Base-by-base conservation (phyloP, 306 rosid species). In the Ormosia semicastrata region DNA sequence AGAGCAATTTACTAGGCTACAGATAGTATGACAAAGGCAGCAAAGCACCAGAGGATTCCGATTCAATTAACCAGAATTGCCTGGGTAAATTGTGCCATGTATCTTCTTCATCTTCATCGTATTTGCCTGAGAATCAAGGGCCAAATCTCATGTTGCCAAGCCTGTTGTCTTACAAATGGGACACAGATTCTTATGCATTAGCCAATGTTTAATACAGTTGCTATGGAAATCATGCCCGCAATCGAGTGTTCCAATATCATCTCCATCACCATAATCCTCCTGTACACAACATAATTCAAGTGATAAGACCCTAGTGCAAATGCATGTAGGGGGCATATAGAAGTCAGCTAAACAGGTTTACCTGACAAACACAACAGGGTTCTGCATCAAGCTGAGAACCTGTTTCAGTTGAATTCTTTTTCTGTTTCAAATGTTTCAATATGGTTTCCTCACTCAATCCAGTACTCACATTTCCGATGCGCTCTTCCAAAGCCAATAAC, bases 331-430 rank as follows among this genome's bases (percentile, higher is more conserved):
- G 24, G 8, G 44, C 8, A n/a, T 39, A 36, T 34, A 32, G 3
- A 49, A 60, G 29, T 67, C 71, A 58, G 13, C 18, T 5, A 64
- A n/a, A 17, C 3, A 58, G 17, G 32, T 3, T 76, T 85, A 94
- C 98, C 93, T 94, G 98, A 81, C 98, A 94, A 33, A 94, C 81
- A 79, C 93, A 90, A 69, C 98, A 94, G 3, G 98, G 94, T 84
- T 92, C 97, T 32, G 88, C 82, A 80, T 93, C 97, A 33, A 49
- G 41, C 72, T 80, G 85, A 64, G 82, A 52, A n/a, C 70, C 89
- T 33, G 34, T 63, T n/a, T 73, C 85, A 72, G 67, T 37, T 1
- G 76, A 59, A 40, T 77, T 77, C 74, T 86, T 85, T 81, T 75
- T 86, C 62, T 79, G 89, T 85, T 89, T 91, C 84, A 93, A 64